phyloP scores from a whole-genome alignment of 805 yeast genomes.

The Nematodospora valgi region DNA sequence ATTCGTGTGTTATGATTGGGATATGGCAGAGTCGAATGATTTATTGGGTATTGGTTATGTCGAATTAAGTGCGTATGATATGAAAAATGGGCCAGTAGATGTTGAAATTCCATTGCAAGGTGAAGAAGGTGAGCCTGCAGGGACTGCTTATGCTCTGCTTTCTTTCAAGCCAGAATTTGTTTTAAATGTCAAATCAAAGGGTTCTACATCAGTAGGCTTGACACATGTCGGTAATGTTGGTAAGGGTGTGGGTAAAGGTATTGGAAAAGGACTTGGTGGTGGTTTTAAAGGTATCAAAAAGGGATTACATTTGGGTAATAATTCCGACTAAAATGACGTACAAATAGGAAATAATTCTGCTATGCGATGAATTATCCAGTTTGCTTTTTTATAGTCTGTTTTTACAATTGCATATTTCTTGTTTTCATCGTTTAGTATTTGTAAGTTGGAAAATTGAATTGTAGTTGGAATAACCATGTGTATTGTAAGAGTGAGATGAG shows the following conservation, averaged over 20 bases:
- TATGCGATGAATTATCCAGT: too few relatives aligned
- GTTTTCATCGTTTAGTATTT: background rate
- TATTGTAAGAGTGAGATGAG: constrained; percentile 7
- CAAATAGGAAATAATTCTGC: too few relatives aligned
- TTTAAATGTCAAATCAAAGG: constrained; percentile 36
- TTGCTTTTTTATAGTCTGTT: too few relatives aligned
- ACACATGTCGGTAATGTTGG: constrained; percentile 46
- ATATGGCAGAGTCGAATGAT: constrained; percentile 87
- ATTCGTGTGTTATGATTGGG: constrained; percentile 82
- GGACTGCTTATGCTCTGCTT: constrained; percentile 57
- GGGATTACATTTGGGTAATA: constrained; percentile 26
- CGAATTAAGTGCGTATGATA: constrained; percentile 44
- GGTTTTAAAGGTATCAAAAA: constrained; percentile 32
- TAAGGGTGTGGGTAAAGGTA: constrained; percentile 33
- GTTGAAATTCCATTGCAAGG: constrained; percentile 51
- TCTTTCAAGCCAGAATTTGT: constrained; percentile 72
- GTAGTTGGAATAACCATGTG: too few relatives aligned
- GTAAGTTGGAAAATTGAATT: too few relatives aligned
- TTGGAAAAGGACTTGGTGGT: constrained; percentile 34
- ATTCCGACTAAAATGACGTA: too few relatives aligned
- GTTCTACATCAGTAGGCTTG: constrained; percentile 13
- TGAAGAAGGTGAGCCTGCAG: constrained; percentile 55
- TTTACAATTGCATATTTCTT: too few relatives aligned
- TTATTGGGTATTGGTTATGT: constrained; percentile 63
- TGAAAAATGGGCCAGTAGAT: constrained; percentile 48